Base-by-base conservation (phyloP, 371 early-diverging fungal genomes). In the Aphelidium insulamus region DNA sequence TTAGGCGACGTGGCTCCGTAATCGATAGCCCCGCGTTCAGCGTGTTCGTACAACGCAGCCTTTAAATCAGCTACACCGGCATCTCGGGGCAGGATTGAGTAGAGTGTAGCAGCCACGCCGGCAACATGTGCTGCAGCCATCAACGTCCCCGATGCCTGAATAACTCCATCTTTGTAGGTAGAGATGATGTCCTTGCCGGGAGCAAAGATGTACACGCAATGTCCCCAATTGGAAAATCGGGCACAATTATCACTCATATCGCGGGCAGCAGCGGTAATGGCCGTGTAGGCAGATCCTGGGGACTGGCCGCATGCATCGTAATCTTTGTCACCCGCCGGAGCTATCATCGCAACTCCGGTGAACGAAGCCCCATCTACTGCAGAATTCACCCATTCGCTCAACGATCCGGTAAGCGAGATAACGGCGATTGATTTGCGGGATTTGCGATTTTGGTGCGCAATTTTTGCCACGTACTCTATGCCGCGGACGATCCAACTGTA, bases 101-200 rank as follows among this genome's bases (percentile, higher is more conserved):
- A n/a, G n/a, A n/a, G n/a, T n/a, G n/a, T n/a, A n/a, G 79, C 78
- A 39, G 72, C 64, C 26, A 69, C 59, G 39, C 83, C 84, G 35
- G 82, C 59, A 12, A 71, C 74, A 47, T 81, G 82, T 15, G 88
- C 84, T 15, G 72, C 34, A 16, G 82, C 76, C 80, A 78, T 78
- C 10, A 70, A 71, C n/a, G 83, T 77, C 38, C 84, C 84, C 11
- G 73, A 70, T n/a, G n/a, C n/a, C n/a, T n/a, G n/a, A n/a, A n/a
- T n/a, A n/a, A n/a, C n/a, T n/a, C n/a, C n/a, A n/a, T n/a, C n/a
- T n/a, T n/a, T n/a, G n/a, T n/a, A n/a, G n/a, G 56, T 34, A 12
- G 41, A 41, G 12, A 21, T n/a, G 21, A 47, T 23, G 12, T 14
- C 22, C 4, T 50, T 56, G 8, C 72, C 76, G 18, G 76, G 75